Evolutionary conservation across 495 filamentous ascomycete genomes (phyloP).

Genomic region (Immersiella caudata): DNA sequence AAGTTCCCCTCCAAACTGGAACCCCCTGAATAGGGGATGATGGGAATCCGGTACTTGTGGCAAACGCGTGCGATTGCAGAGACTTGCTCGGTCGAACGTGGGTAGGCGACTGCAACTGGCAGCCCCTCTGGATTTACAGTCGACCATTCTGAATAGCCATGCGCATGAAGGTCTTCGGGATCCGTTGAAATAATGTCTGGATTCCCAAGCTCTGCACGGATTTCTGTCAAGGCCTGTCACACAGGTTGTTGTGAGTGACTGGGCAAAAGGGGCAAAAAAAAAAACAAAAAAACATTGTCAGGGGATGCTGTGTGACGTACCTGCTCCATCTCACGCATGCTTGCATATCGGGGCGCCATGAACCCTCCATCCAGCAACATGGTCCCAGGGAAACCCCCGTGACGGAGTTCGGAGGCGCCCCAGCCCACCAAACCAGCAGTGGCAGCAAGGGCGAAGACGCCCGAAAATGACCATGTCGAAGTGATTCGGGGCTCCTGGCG

Average conservation of each 20-base stretch:
- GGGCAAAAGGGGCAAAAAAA: not conserved
- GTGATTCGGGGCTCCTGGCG: constrained; percentile 19
- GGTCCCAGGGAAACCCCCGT: constrained; percentile 34
- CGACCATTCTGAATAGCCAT: constrained; percentile 92
- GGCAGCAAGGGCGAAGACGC: constrained; percentile 44
- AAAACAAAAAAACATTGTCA: not conserved
- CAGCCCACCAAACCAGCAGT: constrained; percentile 48
- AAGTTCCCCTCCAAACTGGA: constrained; percentile 89
- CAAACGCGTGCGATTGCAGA: constrained; percentile 79
- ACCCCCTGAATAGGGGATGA: constrained; percentile 86
- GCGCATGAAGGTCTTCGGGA: constrained; percentile 74
- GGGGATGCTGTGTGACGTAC: constrained; percentile 40
- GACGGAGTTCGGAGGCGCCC: constrained; percentile 38
- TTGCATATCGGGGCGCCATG: constrained; percentile 49
- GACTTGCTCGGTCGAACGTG: constrained; percentile 77
- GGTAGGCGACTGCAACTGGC: constrained; percentile 81
- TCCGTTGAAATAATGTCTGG: constrained; percentile 78
- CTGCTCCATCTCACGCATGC: constrained; percentile 51
- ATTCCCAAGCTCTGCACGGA: constrained; percentile 61
- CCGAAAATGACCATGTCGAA: constrained; percentile 37
- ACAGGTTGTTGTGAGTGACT: not conserved
- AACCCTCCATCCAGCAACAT: constrained; percentile 46
- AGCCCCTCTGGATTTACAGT: constrained; percentile 75
- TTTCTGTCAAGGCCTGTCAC: constrained; percentile 49
- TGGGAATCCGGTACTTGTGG: constrained; percentile 79